These are phyloP conservation scores for Coprinellus aureogranulatus DNA, from an alignment of 768 basidiomycete species.

Conservation along the genomic window DNA sequence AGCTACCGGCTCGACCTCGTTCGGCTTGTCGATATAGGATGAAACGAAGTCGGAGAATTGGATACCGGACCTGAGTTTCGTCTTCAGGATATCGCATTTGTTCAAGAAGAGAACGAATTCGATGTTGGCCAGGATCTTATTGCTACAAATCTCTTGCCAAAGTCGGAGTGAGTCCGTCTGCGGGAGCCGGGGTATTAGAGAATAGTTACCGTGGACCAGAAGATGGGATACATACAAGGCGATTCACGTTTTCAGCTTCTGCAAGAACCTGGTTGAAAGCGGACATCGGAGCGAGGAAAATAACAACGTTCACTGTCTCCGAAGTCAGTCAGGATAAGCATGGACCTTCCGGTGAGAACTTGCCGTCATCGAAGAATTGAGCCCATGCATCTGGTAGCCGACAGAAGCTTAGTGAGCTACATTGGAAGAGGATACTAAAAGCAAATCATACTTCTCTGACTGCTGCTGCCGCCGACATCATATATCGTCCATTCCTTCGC, in stretches of 20 bases:
- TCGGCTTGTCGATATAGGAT: conserved; percentile 50
- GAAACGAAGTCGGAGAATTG: conserved; percentile 55
- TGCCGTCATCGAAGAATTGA: conserved; percentile 68
- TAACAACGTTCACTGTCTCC: conserved; percentile 53
- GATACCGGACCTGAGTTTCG: conserved; percentile 51
- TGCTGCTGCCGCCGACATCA: conserved; percentile 62
- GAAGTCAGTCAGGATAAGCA: background rate
- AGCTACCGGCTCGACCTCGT: conserved; percentile 49
- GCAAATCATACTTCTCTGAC: conserved; percentile 47
- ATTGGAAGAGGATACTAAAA: background rate
- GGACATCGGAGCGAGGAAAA: conserved; percentile 65
- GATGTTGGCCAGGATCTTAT: conserved; percentile 51
- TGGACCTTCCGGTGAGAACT: conserved; percentile 7
- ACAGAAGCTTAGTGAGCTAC: background rate
- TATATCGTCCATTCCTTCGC: conserved; percentile 60
- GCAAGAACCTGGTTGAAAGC: conserved; percentile 63
- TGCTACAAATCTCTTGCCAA: conserved; percentile 60
- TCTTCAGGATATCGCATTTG: conserved; percentile 58
- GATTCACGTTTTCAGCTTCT: conserved; percentile 58
- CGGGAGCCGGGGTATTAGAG: background rate
- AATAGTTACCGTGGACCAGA: background rate
- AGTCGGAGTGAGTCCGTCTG: conserved; percentile 56
- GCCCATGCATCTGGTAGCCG: conserved; percentile 55
- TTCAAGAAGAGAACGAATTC: conserved; percentile 63
- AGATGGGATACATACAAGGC: conserved; percentile 44